Evolutionary conservation across 1,284 basidiomycete genomes (phyloP).

Genomic region (Rhodotorula glutinis): DNA sequence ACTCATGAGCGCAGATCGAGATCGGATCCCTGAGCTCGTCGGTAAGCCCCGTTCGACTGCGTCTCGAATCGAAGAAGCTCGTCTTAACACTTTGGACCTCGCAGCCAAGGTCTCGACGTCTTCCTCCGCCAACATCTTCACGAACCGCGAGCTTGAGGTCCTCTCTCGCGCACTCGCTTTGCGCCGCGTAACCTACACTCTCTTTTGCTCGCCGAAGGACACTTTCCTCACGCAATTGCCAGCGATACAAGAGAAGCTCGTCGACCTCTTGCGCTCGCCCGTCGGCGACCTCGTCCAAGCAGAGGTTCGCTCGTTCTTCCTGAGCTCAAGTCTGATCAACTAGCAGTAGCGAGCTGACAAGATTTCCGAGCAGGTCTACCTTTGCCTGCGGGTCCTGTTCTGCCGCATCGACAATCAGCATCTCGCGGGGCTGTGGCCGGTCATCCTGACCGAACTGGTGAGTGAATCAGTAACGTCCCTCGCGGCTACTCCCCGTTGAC

Average conservation of each 20-base stretch:
- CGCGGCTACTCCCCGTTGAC: background rate
- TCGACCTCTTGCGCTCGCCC: slow-evolving; percentile 78
- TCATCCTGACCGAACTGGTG: slow-evolving; percentile 86
- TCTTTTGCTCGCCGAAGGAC: slow-evolving; percentile 83
- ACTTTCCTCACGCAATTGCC: slow-evolving; percentile 86
- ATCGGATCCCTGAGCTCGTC: slow-evolving; percentile 77
- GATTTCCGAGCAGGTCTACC: slow-evolving; percentile 57
- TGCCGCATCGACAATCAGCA: slow-evolving; percentile 90
- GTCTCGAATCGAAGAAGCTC: too few species aligned
- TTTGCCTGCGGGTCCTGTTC: slow-evolving; percentile 86
- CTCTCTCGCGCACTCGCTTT: slow-evolving; percentile 81
- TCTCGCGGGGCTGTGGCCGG: slow-evolving; percentile 93
- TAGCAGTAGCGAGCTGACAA: slow-evolving; percentile 25
- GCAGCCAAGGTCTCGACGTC: slow-evolving; percentile 75
- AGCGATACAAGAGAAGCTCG: slow-evolving; percentile 90
- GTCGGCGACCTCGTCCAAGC: slow-evolving; percentile 81
- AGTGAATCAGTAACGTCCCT: slow-evolving; percentile 39
- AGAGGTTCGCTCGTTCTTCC: too few species aligned
- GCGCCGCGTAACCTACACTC: slow-evolving; percentile 76
- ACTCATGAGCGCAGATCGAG: slow-evolving; percentile 81
- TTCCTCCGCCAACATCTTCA: slow-evolving; percentile 92
- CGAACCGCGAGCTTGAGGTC: slow-evolving; percentile 92
- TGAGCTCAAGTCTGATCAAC: too few species aligned
- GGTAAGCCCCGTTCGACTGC: slow-evolving; percentile 55
- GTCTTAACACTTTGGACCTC: too few species aligned